These are phyloP conservation scores for Hyparrhenia diplandra DNA, from an alignment of 176 grass and related monocot species.

Conservation along the genomic window DNA sequence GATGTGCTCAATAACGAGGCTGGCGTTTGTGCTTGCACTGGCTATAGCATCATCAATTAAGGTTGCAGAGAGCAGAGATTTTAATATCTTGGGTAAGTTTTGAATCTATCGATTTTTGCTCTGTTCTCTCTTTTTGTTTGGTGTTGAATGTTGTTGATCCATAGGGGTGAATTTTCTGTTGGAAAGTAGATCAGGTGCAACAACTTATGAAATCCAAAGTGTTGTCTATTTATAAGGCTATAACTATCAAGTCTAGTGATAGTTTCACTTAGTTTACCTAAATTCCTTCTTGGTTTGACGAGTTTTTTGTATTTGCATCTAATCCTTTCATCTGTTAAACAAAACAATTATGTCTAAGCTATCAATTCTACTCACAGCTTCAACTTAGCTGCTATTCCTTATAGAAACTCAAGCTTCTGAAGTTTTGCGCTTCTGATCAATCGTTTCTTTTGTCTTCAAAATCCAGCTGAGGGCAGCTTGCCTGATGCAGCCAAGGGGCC, in stretches of 20 bases:
- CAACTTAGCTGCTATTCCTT: background rate
- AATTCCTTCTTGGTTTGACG: background rate
- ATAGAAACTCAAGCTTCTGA: background rate
- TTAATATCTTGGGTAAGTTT: constrained; percentile 35
- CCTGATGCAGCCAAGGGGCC: constrained; percentile 7
- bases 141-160: background rate
- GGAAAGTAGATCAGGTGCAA: background rate
- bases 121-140: background rate
- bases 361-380: background rate
- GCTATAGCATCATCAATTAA: background rate
- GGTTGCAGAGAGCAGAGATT: constrained; percentile 12
- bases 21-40: constrained; percentile 14
- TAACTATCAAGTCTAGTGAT: background rate
- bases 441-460: background rate
- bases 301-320: background rate
- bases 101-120: background rate
- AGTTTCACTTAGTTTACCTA: background rate
- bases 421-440: background rate
- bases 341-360: background rate
- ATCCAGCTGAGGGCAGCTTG: constrained; percentile 33
- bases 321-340: background rate
- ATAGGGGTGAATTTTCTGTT: background rate
- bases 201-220: too few relatives aligned
- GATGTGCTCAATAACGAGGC: background rate
- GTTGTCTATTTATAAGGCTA: too few relatives aligned